Conservation (phyloP, 2,329 filamentous ascomycete species). For the Beauveria pseudobassiana region DNA sequence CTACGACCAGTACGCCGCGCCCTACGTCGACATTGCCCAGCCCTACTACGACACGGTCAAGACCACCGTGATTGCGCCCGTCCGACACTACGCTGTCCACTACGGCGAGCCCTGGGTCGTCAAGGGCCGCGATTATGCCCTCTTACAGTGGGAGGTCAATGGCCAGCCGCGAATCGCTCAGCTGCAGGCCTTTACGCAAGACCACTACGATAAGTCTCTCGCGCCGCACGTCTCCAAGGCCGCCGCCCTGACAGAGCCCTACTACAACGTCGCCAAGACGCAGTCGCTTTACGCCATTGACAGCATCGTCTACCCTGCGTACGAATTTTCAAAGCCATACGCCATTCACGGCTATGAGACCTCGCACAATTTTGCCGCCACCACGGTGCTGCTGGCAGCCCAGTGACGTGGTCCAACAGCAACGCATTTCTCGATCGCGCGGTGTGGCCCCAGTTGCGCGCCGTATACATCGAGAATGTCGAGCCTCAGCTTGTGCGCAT, state of each 20-base stretch:
- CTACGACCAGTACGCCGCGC: conserved; percentile 75
- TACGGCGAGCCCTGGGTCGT: conserved; percentile 69
- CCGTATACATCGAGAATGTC: conserved; percentile 83
- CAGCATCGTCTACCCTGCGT: conserved; percentile 66
- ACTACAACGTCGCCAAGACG: conserved; percentile 59
- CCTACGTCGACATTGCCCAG: conserved; percentile 67
- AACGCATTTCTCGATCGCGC: conserved; percentile 65
- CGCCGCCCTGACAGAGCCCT: conserved; percentile 54
- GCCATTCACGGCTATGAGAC: conserved; percentile 59
- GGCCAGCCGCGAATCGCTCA: conserved; percentile 67
- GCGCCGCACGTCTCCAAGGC: conserved; percentile 66
- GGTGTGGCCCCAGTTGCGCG: conserved; percentile 72
- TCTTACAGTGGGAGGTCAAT: conserved; percentile 70
- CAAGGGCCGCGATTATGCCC: conserved; percentile 57
- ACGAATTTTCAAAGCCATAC: conserved; percentile 68
- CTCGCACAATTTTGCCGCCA: conserved; percentile 58
- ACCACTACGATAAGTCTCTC: conserved; percentile 62
- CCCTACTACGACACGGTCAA: conserved; percentile 66
- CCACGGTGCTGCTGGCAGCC: conserved; percentile 65
- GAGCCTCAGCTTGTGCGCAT: conserved; percentile 93
- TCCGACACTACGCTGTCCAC: conserved; percentile 56
- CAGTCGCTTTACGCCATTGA: conserved; percentile 63
- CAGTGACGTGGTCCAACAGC: conserved; percentile 62
- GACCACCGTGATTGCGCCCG: conserved; percentile 61
- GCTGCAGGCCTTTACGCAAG: conserved; percentile 52